Evolutionary conservation across 192 early-diverging fungal species (phyloP), one percentile per base, ranked within the genome.

Genomic region (Coemansia sp.): DNA sequence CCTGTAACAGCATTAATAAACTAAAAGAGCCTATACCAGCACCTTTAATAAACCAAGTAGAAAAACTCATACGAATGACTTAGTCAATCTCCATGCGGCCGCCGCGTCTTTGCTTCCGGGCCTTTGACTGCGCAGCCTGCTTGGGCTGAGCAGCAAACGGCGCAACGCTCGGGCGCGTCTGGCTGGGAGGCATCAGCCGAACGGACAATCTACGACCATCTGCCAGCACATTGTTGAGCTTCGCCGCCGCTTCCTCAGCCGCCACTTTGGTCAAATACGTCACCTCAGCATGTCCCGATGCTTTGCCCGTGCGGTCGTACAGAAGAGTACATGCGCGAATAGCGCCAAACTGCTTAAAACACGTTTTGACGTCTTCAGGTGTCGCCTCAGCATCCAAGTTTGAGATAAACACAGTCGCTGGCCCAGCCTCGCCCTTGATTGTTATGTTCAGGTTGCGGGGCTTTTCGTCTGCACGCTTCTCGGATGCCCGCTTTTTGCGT

Each of bases 311-410:
- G 25, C 58, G 66, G 47, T 75, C 75, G 23, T 76, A 83, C 17
- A 83, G 62, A 45, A 83, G 47, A 21, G 75, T 83, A 50, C 81
- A 79, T 29, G 64, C 70, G 50, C 68, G 74, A 45, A 83, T 66
- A 3, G 71, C 45, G 14, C 81, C 81, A 68, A 79, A 83, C 65
- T 73, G 69, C 67, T 76, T 74, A 65, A 83, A 83, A 56, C 76
- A 83, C n/a, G 76, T 76, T 52, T 65, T 75, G 47, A 83, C 72
- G 51, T 83, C 81, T 24, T 79, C 81, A 14, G 73, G 65, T 48
- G 76, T 75, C 24, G 81, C 81, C 47, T 72, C 72, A 4, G 76
- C 59, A 29, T 83, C 81, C 41, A 83, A 58, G 60, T 83, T 83
- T 10, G 73, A 73, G 32, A 83, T 67, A 38, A 75, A 71, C 7